Conservation (phyloP, 140 eudicot species). For the Artemisia princeps region DNA sequence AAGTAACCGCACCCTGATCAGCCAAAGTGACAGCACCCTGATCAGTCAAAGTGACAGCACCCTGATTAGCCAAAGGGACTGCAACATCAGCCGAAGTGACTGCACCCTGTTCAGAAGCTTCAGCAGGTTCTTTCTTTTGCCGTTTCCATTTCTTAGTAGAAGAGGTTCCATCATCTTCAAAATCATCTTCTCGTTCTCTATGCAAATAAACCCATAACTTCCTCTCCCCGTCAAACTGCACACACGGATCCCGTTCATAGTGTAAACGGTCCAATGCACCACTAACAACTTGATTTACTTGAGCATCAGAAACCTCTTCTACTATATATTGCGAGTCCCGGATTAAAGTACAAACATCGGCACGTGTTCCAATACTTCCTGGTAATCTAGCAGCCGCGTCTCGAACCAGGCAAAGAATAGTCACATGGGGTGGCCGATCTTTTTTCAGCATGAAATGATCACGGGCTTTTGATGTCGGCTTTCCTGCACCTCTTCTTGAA, state of each 20-base stretch:
- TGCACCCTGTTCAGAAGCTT: constrained; percentile 33
- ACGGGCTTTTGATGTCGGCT: constrained; percentile 94
- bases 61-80: neutral
- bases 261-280: constrained; percentile 97
- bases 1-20: constrained; percentile 26
- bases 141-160: constrained; percentile 98
- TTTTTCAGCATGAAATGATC: constrained; percentile 91
- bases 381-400: constrained; percentile 98
- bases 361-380: constrained; percentile 88
- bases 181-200: constrained; percentile 90
- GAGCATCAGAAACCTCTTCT: constrained; percentile 79
- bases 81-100: constrained; percentile 37
- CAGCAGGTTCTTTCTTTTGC: constrained; percentile 74
- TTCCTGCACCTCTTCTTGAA: constrained; percentile 86
- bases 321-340: constrained; percentile 92
- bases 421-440: constrained; percentile 96
- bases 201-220: constrained; percentile 95
- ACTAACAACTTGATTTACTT: constrained; percentile 89
- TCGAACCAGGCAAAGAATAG: constrained; percentile 85
- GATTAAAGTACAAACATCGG: constrained; percentile 89
- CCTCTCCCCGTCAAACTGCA: constrained; percentile 77
- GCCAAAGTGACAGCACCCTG: constrained; percentile 51
- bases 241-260: constrained; percentile 96
- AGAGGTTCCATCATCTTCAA: constrained; percentile 95
- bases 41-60: neutral